Base-by-base conservation (phyloP, 75 land plant genomes). In the Selaginella tamariscina region DNA sequence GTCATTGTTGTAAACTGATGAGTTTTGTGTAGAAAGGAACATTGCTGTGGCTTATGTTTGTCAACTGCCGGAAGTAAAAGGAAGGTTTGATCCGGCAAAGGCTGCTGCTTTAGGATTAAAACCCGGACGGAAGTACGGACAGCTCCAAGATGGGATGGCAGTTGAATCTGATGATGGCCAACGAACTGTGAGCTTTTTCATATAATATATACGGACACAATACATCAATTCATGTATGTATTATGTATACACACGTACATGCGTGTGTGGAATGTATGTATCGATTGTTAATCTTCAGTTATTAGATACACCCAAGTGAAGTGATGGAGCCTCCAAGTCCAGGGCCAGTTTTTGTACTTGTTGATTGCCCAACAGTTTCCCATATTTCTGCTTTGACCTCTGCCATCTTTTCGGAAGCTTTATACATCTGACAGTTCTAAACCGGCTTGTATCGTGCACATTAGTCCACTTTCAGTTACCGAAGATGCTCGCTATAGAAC, bases 241-340 rank as follows among this genome's bases (percentile, higher is more conserved):
- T n/a, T n/a, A n/a, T n/a, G n/a, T n/a, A n/a, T n/a, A n/a, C n/a
- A n/a, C n/a, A n/a, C n/a, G n/a, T n/a, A n/a, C n/a, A n/a, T n/a
- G n/a, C n/a, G n/a, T n/a, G n/a, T n/a, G n/a, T n/a, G n/a, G n/a
- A n/a, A n/a, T n/a, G n/a, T n/a, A n/a, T n/a, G n/a, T n/a, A n/a
- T n/a, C n/a, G n/a, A n/a, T n/a, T n/a, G n/a, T n/a, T n/a, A n/a
- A n/a, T n/a, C n/a, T n/a, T n/a, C n/a, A n/a, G n/a, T n/a, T n/a
- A n/a, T 39, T 69, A 94, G 98, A 84, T 94, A 54, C 81, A 83
- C 74, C 96, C 98, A 72, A 79, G 82, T 72, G 98, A 93, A 85
- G 98, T 93, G 0, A 72, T 93, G 78, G 96, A 68, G 24, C 96
- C 98, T 54, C 81, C 96, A 49, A 30, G 73, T 64, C 91, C 98